These are phyloP conservation scores for Termitomyces sp. DNA, from an alignment of 768 basidiomycete genomes.

Conservation along the genomic window DNA sequence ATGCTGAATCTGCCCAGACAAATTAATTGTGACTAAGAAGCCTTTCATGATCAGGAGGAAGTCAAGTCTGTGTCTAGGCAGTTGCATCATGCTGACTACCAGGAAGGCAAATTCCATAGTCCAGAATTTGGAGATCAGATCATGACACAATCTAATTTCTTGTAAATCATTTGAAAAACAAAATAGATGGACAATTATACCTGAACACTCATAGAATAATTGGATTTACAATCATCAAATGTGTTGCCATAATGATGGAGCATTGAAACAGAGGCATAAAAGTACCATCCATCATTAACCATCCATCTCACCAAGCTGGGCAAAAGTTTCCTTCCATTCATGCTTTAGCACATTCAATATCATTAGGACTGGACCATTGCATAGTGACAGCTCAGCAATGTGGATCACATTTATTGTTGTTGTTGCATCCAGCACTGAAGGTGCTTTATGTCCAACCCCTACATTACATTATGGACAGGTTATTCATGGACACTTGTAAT, in stretches of 20 bases:
- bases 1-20: conserved; percentile 29
- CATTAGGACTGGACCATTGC: neutral
- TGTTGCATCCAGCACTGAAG: no score
- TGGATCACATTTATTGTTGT: neutral
- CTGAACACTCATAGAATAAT: conserved; percentile 29
- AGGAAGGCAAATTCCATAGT: conserved; percentile 25
- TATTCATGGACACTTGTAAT: no score
- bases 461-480: no score
- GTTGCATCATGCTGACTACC: conserved; percentile 30
- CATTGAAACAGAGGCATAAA: conserved; percentile 12
- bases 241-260: conserved; percentile 27
- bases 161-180: no score
- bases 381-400: neutral
- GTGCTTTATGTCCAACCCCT: no score
- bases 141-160: conserved; percentile 11
- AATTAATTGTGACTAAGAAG: conserved; percentile 18
- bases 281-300: conserved; percentile 18
- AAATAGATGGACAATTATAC: no score
- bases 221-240: conserved; percentile 34
- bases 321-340: conserved; percentile 20
- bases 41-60: conserved; percentile 16
- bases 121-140: conserved; percentile 21
- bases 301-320: conserved; percentile 17
- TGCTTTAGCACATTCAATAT: conserved; percentile 11
- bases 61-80: conserved; percentile 25